Evolutionary conservation across 495 filamentous ascomycete species (phyloP), one percentile per base, ranked within the genome.

Genomic region (Aspergillus ellipticus): DNA sequence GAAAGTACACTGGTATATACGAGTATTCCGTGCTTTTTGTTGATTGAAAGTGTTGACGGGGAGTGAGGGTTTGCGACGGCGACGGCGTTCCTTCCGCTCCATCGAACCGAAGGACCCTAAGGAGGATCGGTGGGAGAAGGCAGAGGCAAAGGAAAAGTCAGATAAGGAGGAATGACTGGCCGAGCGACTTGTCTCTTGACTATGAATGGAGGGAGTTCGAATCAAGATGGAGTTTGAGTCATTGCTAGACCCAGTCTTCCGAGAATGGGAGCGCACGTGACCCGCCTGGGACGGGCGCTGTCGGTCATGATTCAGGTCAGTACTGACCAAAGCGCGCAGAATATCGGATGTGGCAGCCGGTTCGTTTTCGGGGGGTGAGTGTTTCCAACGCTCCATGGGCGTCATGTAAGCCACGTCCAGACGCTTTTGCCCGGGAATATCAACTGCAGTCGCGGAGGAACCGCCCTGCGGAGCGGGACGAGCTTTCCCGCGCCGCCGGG

Each of bases 311-410:
- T 72, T 70, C 33, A 83, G 78, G 21, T 81, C 70, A 9, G 79
- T 82, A 42, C 80, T 82, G 21, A 83, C 85, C 51, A 93, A 77
- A 60, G 90, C 89, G 57, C 85, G 82, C 21, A 83, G 83, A 79
- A 96, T 94, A 73, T 84, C 90, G 22, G 82, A 83, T 24, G 89
- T 83, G 11, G 87, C 81, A 59, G 89, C 90, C 42, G 90, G 85
- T 85, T 94, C 90, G 77, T 93, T 80, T 74, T 94, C 89, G 17
- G 90, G 90, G 7, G 90, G 90, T 52, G 89, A 92, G 71, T 87
- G 77, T 69, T 88, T 84, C 90, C 90, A 96, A 78, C 90, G 79
- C 71, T 95, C 89, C 46, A 95, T 69, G 10, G 90, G 90, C 57
- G 89, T 89, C 84, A 92, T 85, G 67, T 82, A 73, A 31, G 86